Conservation (phyloP, 176 grass and related monocot genomes). For the Aechmea fasciata region DNA sequence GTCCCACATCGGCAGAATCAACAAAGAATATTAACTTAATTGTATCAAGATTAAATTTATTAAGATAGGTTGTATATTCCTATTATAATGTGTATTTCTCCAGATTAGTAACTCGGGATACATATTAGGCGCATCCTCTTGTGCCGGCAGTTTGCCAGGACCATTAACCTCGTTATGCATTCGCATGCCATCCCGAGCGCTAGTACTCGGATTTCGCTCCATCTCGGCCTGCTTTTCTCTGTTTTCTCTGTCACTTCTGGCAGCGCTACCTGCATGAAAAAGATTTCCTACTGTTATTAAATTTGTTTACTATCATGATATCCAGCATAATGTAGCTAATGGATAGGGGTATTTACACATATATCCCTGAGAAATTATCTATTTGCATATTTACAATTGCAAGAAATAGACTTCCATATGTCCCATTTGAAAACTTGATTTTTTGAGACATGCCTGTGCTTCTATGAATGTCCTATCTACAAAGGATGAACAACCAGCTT, state of each 20-base stretch:
- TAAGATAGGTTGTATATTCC: not conserved
- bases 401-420: no score
- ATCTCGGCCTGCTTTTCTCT: slow-evolving; percentile 32
- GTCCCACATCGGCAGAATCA: no score
- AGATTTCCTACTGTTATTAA: slow-evolving; percentile 24
- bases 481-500: no score
- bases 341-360: no score
- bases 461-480: no score
- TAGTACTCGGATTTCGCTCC: slow-evolving; percentile 44
- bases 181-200: slow-evolving; percentile 29
- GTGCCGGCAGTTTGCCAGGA: slow-evolving; percentile 18
- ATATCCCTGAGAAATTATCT: no score
- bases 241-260: slow-evolving; percentile 51
- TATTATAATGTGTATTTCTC: not conserved
- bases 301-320: slow-evolving; percentile 2
- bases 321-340: not conserved
- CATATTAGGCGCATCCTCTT: slow-evolving; percentile 36
- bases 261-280: slow-evolving; percentile 54
- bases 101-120: slow-evolving; percentile 35
- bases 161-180: slow-evolving; percentile 38
- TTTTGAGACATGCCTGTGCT: no score
- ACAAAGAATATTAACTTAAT: no score
- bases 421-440: no score
- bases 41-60: not conserved
- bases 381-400: no score